phyloP scores from a whole-genome alignment of 2,329 filamentous ascomycete genomes.

The Sporothrix globosa region DNA sequence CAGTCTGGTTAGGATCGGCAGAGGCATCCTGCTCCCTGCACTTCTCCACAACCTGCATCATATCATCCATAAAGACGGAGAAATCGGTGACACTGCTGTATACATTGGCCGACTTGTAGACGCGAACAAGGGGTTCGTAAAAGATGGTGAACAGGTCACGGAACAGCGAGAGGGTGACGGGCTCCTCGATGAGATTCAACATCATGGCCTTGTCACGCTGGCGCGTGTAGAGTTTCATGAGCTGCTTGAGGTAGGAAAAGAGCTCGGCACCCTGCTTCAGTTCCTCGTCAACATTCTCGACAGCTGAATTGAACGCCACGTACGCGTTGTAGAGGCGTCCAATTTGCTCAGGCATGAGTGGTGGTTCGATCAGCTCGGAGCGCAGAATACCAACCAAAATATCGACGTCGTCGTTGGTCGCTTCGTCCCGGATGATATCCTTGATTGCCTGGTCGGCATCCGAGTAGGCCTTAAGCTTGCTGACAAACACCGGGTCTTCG shows the following conservation, averaged over 20 bases:
- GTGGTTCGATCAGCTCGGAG: conserved; percentile 73
- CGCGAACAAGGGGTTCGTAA: conserved; percentile 93
- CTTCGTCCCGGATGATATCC: conserved; percentile 71
- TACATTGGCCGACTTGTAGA: conserved; percentile 98
- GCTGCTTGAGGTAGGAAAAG: conserved; percentile 92
- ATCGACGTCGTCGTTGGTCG: conserved; percentile 74
- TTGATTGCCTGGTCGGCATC: conserved; percentile 77
- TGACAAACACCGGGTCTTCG: conserved; percentile 74
- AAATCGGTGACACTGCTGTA: conserved; percentile 98
- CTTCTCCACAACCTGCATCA: conserved; percentile 73
- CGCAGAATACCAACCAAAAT: conserved; percentile 82
- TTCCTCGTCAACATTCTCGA: conserved; percentile 87
- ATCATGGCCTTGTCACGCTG: conserved; percentile 98
- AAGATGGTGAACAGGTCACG: conserved; percentile 97
- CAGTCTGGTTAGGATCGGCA: conserved; percentile 95
- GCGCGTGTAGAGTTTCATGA: conserved; percentile 87
- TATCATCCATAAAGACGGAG: conserved; percentile 87
- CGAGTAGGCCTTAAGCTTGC: conserved; percentile 80
- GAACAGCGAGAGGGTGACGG: conserved; percentile 95
- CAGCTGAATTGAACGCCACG: conserved; percentile 91
- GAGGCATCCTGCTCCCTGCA: conserved; percentile 77
- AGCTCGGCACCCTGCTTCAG: conserved; percentile 87
- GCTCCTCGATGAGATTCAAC: conserved; percentile 91
- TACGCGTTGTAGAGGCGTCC: conserved; percentile 90
- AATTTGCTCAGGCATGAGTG: conserved; percentile 74